Conservation (phyloP, 2,329 filamentous ascomycete genomes). For the Fusarium gaditjirri region DNA sequence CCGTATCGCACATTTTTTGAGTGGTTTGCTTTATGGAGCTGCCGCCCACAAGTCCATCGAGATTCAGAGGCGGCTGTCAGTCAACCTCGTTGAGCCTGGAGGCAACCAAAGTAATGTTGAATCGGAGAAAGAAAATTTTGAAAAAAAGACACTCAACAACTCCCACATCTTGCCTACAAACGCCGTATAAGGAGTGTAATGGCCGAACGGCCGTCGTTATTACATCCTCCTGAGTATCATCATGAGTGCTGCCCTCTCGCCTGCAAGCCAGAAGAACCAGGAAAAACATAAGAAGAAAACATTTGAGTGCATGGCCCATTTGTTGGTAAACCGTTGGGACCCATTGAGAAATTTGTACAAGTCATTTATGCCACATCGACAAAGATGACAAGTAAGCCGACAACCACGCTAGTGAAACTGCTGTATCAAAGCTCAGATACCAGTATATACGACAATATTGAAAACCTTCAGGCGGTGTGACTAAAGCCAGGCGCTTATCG, state of each 20-base stretch:
- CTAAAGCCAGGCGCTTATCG: conserved; percentile 52
- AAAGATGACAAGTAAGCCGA: conserved; percentile 23
- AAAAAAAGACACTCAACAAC: conserved; percentile 42
- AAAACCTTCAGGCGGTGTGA: background rate
- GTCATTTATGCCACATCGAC: conserved; percentile 17
- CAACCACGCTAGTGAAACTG: conserved; percentile 16
- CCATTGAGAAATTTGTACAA: conserved; percentile 24
- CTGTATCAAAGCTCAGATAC: conserved; percentile 17
- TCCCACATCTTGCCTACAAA: conserved; percentile 47
- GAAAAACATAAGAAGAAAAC: conserved; percentile 17
- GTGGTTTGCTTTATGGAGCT: conserved; percentile 1
- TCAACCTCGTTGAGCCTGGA: conserved; percentile 3
- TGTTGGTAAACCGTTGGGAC: conserved; percentile 2
- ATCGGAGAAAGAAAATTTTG: background rate
- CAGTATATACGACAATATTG: conserved; percentile 23
- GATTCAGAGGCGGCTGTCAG: background rate
- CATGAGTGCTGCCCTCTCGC: conserved; percentile 41
- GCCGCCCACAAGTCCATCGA: background rate
- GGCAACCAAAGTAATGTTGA: conserved; percentile 19
- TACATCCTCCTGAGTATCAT: conserved; percentile 50
- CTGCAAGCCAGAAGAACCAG: conserved; percentile 36
- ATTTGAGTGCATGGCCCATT: conserved; percentile 14
- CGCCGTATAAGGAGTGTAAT: conserved; percentile 54
- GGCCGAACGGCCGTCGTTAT: conserved; percentile 52
- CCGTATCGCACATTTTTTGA: conserved; percentile 11